Evolutionary conservation across 2,329 filamentous ascomycete species (phyloP).

Genomic region (Penicillium sp.): DNA sequence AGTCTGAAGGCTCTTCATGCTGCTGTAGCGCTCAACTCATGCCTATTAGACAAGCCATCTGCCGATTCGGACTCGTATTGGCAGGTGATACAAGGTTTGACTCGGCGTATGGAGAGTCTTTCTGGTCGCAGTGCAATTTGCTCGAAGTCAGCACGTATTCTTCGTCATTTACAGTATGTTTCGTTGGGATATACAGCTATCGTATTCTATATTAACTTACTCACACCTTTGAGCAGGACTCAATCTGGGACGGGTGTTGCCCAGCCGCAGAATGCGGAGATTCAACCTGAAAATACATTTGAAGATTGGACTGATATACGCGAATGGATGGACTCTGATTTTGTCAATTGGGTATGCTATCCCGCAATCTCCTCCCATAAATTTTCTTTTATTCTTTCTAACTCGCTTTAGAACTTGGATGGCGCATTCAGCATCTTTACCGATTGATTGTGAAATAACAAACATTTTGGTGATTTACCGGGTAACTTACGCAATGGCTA

Average conservation of each 20-base stretch:
- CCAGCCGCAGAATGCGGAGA: neutral
- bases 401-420: neutral
- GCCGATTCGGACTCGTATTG: neutral
- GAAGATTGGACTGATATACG: neutral
- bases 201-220: neutral
- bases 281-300: neutral
- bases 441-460: no score
- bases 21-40: constrained; percentile 28
- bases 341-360: neutral
- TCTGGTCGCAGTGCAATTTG: neutral
- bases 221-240: neutral
- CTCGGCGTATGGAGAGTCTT: neutral
- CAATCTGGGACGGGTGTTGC: neutral
- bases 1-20: constrained; percentile 34
- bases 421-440: neutral
- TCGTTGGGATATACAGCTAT: neutral
- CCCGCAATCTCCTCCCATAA: no score
- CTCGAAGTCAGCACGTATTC: neutral
- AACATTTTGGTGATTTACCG: no score
- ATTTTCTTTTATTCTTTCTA: neutral
- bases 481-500: no score
- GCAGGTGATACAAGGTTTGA: neutral
- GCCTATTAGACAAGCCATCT: constrained; percentile 11
- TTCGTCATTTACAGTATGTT: neutral
- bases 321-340: neutral